Conservation (phyloP, 176 grass and related monocot genomes). For the Coix lacrymajobi region DNA sequence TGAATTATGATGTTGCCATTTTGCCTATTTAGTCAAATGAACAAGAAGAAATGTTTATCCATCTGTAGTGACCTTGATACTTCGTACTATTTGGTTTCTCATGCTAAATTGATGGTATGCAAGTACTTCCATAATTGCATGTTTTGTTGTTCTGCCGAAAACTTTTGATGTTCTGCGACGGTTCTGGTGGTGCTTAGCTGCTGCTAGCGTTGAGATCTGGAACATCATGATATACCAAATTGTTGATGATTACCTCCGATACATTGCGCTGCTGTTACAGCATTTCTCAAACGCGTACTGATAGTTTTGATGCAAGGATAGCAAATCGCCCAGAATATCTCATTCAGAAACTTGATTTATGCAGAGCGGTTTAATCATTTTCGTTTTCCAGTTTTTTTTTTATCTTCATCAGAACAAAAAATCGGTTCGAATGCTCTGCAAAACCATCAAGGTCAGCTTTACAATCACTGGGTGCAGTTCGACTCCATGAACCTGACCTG, state of each 20-base stretch:
- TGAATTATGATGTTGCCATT: background rate
- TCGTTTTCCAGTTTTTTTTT: background rate
- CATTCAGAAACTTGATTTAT: background rate
- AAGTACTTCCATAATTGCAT: background rate
- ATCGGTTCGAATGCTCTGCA: background rate
- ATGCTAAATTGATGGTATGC: conserved; percentile 12
- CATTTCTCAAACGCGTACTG: background rate
- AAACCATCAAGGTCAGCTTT: background rate
- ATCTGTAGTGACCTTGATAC: background rate
- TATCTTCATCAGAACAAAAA: background rate
- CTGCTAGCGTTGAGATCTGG: background rate
- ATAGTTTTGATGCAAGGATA: background rate
- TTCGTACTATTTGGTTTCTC: background rate
- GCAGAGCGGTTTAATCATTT: background rate
- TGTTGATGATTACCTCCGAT: background rate
- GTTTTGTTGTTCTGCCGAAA: background rate
- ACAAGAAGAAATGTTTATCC: background rate
- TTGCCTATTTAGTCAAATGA: background rate
- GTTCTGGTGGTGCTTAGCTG: background rate
- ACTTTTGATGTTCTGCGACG: background rate
- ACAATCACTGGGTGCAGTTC: conserved; percentile 17
- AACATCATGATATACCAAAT: background rate
- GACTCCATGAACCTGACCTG: conserved; percentile 57
- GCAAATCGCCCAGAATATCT: background rate
- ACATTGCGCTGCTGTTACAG: background rate